A percentile compares a stretch with the other conserved stretches of the same genome.
These are phyloP conservation scores for Chlamydomonas sphaeroides DNA, from an alignment of 139 green algal genomes.

Conservation along the genomic window DNA sequence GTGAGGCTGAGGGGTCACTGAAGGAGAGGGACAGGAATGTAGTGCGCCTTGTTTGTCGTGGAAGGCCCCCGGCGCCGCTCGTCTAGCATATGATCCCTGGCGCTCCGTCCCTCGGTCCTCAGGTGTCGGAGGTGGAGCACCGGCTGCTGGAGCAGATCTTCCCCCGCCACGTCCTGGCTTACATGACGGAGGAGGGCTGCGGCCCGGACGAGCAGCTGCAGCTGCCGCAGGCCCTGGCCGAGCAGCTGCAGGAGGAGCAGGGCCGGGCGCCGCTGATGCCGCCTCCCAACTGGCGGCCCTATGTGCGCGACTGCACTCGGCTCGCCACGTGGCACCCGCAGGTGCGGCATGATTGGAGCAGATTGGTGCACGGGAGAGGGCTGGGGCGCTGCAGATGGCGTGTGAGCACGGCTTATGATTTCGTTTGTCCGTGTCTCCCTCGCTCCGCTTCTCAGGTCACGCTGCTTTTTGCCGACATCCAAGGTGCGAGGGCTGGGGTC, in stretches of 20 bases:
- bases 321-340: constrained; percentile 27
- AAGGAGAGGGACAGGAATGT: too few species aligned
- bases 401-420: too few species aligned
- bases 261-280: background rate
- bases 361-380: background rate
- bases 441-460: background rate
- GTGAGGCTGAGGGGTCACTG: background rate
- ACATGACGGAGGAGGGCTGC: constrained; percentile 26
- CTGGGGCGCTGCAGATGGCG: background rate
- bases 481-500: too few species aligned
- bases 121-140: background rate
- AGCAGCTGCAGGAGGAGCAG: background rate
- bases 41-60: too few species aligned
- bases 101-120: too few species aligned
- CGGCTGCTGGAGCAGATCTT: background rate
- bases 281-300: constrained; percentile 1
- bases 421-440: background rate
- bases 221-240: background rate
- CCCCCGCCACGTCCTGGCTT: constrained; percentile 5
- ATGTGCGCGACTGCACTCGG: constrained; percentile 12
- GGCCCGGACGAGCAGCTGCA: background rate
- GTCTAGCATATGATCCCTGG: too few species aligned
- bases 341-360: background rate
- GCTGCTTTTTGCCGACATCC: constrained; percentile 14
- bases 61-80: too few species aligned